Percentiles rank a stretch among this genome's conserved stretches.
These are phyloP conservation scores for Fusarium solani-melongenae DNA, from an alignment of 2,329 filamentous ascomycete genomes.

Conservation along the genomic window DNA sequence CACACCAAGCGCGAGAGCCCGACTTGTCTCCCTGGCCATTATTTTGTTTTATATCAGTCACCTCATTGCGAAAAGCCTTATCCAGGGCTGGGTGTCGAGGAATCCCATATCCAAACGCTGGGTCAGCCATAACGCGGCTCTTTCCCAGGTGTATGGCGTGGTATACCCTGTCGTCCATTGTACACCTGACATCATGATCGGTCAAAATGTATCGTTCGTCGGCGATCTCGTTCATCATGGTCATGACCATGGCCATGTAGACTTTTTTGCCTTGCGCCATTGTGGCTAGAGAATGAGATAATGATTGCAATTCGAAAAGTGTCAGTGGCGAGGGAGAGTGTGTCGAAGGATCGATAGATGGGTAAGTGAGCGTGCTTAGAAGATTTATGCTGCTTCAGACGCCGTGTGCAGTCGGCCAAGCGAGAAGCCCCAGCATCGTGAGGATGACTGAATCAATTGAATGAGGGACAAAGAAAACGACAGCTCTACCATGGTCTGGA, in stretches of 20 bases:
- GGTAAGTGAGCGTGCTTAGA: not conserved
- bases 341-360: not conserved
- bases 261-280: not conserved
- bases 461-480: not conserved
- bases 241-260: not conserved
- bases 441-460: not conserved
- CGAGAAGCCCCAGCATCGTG: not conserved
- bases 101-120: not conserved
- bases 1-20: not conserved
- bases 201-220: not conserved
- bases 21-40: not conserved
- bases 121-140: not conserved
- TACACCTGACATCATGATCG: not conserved
- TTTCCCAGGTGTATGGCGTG: not conserved
- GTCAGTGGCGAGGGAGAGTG: not conserved
- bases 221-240: not conserved
- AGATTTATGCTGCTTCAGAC: not conserved
- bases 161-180: not conserved
- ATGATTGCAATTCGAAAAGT: not conserved
- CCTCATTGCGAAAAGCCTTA: too few relatives aligned
- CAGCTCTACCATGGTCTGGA: not conserved
- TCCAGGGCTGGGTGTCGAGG: not conserved
- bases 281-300: not conserved
- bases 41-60: not conserved
- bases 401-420: not conserved